Conservation (phyloP, 148 eudicot genomes). For the Chenopodium suecicum region DNA sequence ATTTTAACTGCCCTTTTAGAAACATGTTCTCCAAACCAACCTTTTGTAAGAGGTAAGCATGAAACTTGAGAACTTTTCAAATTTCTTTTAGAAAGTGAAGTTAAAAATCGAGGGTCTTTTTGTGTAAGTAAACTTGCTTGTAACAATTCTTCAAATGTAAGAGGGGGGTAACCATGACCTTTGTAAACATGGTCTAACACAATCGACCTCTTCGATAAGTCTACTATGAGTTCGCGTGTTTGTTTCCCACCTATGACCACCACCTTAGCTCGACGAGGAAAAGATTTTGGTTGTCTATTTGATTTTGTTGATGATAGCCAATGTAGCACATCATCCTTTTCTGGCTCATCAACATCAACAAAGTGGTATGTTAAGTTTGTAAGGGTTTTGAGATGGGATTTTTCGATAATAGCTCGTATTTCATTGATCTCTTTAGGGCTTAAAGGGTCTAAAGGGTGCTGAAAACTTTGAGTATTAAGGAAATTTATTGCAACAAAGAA, state of each 20-base stretch:
- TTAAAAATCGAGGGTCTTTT: slow-evolving; percentile 38
- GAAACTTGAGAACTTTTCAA: slow-evolving; percentile 65
- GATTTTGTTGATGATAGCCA: slow-evolving; percentile 40
- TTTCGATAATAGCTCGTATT: slow-evolving; percentile 40
- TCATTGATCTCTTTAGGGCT: slow-evolving; percentile 53
- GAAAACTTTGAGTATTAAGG: slow-evolving; percentile 9
- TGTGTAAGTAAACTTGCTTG: slow-evolving; percentile 44
- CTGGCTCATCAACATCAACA: slow-evolving; percentile 84
- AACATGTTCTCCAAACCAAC: slow-evolving; percentile 72
- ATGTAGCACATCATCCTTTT: slow-evolving; percentile 49
- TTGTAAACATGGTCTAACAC: slow-evolving; percentile 44
- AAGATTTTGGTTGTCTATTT: not conserved
- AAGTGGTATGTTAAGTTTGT: slow-evolving; percentile 61
- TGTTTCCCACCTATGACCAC: slow-evolving; percentile 53
- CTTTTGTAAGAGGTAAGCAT: slow-evolving; percentile 66
- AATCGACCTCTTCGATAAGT: slow-evolving; percentile 40
- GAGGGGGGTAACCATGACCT: slow-evolving; percentile 78
- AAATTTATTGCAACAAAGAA: slow-evolving; percentile 13
- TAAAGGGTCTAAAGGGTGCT: slow-evolving; percentile 77
- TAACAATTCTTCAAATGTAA: slow-evolving; percentile 51
- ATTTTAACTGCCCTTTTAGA: slow-evolving; percentile 49
- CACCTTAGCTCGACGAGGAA: slow-evolving; percentile 68
- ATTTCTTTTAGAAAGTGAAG: slow-evolving; percentile 57
- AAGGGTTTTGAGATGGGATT: slow-evolving; percentile 44
- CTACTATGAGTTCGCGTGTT: slow-evolving; percentile 59